Conservation (phyloP, 1,284 basidiomycete genomes). For the Cryptococcus sp. region DNA sequence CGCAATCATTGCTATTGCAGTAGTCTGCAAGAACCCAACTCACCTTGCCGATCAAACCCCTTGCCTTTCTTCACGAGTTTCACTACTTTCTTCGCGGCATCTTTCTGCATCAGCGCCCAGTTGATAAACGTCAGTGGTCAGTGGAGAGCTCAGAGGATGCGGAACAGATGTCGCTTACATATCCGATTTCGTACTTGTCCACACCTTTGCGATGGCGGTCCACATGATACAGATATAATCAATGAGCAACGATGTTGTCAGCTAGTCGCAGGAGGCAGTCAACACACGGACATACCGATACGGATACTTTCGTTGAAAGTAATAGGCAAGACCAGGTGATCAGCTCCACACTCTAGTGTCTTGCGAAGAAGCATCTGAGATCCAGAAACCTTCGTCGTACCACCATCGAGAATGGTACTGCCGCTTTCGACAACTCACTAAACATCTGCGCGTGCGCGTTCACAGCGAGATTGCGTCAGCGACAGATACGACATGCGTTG, state of each 20-base stretch:
- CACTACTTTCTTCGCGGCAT: constrained; percentile 5
- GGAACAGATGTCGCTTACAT: background rate
- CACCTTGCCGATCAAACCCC: background rate
- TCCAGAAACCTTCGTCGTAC: too few relatives aligned
- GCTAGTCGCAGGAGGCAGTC: background rate
- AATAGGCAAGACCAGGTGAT: too few relatives aligned
- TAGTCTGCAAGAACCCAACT: too few relatives aligned
- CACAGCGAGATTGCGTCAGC: too few relatives aligned
- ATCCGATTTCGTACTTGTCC: constrained; percentile 6
- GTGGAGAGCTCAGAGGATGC: background rate
- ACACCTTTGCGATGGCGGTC: constrained; percentile 1
- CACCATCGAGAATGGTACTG: too few relatives aligned
- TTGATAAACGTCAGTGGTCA: background rate
- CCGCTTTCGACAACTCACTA: constrained; percentile 3
- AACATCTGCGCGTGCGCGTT: constrained; percentile 1
- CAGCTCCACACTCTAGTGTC: too few relatives aligned
- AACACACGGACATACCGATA: background rate
- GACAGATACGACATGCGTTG: too few relatives aligned
- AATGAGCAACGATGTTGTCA: too few relatives aligned
- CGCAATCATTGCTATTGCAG: background rate
- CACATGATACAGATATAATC: too few relatives aligned
- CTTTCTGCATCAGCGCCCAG: background rate
- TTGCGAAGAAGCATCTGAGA: too few relatives aligned
- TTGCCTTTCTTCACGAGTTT: constrained; percentile 3
- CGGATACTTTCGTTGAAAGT: background rate